A percentile compares a stretch with the other conserved stretches of the same genome.
These are phyloP conservation scores for Daldinia sp. DNA, from an alignment of 2,329 filamentous ascomycete genomes.

Conservation along the genomic window DNA sequence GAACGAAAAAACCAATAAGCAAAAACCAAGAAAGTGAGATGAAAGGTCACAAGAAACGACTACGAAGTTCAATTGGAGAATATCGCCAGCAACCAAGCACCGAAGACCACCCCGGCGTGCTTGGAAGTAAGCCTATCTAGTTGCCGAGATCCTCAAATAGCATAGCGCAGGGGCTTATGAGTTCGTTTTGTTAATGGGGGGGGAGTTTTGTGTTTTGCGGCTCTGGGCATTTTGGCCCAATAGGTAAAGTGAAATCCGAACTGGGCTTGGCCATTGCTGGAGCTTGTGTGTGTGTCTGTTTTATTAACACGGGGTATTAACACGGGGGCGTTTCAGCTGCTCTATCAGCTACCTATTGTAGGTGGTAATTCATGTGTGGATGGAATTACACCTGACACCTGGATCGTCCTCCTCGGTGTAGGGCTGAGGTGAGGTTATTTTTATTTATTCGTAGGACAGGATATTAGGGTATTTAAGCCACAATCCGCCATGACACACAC, in stretches of 20 bases:
- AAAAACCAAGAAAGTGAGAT: conserved; percentile 29
- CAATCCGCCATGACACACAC: neutral
- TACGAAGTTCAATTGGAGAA: conserved; percentile 35
- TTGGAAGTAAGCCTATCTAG: conserved; percentile 19
- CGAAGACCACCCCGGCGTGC: conserved; percentile 22
- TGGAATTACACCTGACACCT: neutral
- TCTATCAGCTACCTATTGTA: conserved; percentile 10
- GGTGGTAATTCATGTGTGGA: neutral
- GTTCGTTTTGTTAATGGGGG: neutral
- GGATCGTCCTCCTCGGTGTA: neutral
- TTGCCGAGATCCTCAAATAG: conserved; percentile 36
- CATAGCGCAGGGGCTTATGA: conserved; percentile 33
- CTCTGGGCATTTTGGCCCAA: conserved; percentile 34
- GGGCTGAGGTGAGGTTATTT: neutral
- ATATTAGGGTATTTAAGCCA: neutral
- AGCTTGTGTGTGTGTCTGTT: conserved; percentile 4
- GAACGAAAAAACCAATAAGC: conserved; percentile 27
- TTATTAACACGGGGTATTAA: conserved; percentile 26
- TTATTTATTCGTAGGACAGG: neutral
- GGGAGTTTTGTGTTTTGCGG: conserved; percentile 28
- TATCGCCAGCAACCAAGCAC: conserved; percentile 10
- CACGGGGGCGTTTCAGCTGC: conserved; percentile 29
- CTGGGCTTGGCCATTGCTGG: conserved; percentile 12
- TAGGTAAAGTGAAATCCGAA: neutral
- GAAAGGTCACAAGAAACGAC: conserved; percentile 27